These are phyloP conservation scores for Colletotrichum endophyticum DNA, from an alignment of 2,329 filamentous ascomycete species.

Conservation along the genomic window DNA sequence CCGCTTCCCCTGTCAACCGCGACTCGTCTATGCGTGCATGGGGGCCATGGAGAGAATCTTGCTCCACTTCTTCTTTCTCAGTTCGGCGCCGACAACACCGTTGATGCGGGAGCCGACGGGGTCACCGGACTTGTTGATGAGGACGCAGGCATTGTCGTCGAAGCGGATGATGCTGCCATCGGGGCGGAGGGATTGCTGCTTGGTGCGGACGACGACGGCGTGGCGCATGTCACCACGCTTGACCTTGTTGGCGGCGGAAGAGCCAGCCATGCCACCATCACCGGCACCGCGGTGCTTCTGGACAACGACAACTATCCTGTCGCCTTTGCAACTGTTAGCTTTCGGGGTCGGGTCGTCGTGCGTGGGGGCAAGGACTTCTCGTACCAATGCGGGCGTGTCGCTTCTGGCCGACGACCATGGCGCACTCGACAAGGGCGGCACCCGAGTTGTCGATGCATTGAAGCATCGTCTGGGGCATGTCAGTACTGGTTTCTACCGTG, in stretches of 20 bases:
- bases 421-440: slow-evolving; percentile 87
- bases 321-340: slow-evolving; percentile 73
- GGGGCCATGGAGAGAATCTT: slow-evolving; percentile 97
- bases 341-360: neutral
- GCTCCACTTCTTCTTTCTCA: slow-evolving; percentile 94
- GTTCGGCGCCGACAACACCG: slow-evolving; percentile 87
- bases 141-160: slow-evolving; percentile 96
- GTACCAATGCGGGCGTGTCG: slow-evolving; percentile 86
- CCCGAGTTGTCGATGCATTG: slow-evolving; percentile 99
- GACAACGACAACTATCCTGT: slow-evolving; percentile 96
- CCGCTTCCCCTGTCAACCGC: neutral
- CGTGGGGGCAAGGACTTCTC: slow-evolving; percentile 24
- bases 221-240: slow-evolving; percentile 96
- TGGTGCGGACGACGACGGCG: slow-evolving; percentile 91
- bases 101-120: slow-evolving; percentile 93
- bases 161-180: slow-evolving; percentile 93
- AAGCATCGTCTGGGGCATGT: slow-evolving; percentile 76
- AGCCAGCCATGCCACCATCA: slow-evolving; percentile 73
- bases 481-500: accelerated
- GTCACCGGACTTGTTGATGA: slow-evolving; percentile 96
- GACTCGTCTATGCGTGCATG: slow-evolving; percentile 53
- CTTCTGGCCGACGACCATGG: slow-evolving; percentile 91
- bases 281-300: slow-evolving; percentile 90
- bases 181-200: slow-evolving; percentile 82
- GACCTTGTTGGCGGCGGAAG: slow-evolving; percentile 86